Percentiles rank a stretch among this genome's conserved stretches.
phyloP scores from a whole-genome alignment of 2,329 filamentous ascomycete genomes.

The Colletotrichum endophyticum region DNA sequence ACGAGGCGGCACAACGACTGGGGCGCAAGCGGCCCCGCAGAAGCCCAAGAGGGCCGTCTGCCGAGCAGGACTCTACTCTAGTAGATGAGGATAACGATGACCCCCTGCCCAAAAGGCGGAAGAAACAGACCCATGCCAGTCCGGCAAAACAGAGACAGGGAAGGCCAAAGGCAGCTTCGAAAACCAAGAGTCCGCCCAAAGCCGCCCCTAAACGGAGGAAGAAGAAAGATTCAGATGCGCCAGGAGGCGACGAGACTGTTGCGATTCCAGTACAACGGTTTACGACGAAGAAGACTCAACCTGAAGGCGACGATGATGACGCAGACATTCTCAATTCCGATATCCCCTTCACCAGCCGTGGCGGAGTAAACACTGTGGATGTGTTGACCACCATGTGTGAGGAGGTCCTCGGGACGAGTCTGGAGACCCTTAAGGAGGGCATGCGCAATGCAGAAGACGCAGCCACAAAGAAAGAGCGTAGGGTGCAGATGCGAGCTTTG shows the following conservation, averaged over 20 bases:
- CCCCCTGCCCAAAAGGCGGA: slow-evolving; percentile 40
- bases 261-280: slow-evolving; percentile 68
- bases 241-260: slow-evolving; percentile 34
- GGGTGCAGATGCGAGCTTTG: slow-evolving; percentile 60
- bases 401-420: slow-evolving; percentile 59
- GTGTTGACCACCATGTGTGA: slow-evolving; percentile 67
- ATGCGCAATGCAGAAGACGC: slow-evolving; percentile 42
- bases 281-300: slow-evolving; percentile 45
- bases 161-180: slow-evolving; percentile 6
- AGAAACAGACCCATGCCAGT: slow-evolving; percentile 40
- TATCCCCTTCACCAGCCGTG: slow-evolving; percentile 58
- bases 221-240: slow-evolving; percentile 15
- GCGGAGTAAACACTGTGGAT: slow-evolving; percentile 66
- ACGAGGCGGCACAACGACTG: slow-evolving; percentile 46
- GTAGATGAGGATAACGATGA: slow-evolving; percentile 30
- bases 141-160: slow-evolving; percentile 47
- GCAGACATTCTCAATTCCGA: slow-evolving; percentile 53
- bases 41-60: slow-evolving; percentile 41
- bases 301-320: slow-evolving; percentile 43
- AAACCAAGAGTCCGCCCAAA: slow-evolving; percentile 23
- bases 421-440: slow-evolving; percentile 51
- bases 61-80: slow-evolving; percentile 43
- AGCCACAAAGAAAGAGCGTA: slow-evolving; percentile 56
- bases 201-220: slow-evolving; percentile 22
- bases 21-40: slow-evolving; percentile 48